phyloP scores from a whole-genome alignment of 2,329 filamentous ascomycete genomes.

The Drechslerella dactyloides region DNA sequence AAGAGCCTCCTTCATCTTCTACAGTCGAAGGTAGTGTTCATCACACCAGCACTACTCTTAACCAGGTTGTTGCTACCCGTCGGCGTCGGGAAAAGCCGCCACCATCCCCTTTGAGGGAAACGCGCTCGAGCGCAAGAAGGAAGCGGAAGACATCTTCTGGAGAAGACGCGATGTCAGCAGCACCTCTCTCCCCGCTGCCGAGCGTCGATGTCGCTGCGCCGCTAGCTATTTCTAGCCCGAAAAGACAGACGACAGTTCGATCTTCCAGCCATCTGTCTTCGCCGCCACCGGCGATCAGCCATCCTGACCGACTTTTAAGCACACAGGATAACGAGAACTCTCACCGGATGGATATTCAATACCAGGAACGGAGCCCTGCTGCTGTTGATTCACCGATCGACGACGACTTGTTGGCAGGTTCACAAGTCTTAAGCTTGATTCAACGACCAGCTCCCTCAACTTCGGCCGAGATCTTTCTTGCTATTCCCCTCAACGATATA shows the following conservation, averaged over 20 bases:
- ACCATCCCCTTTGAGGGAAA: slow-evolving; percentile 18
- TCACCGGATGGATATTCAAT: not conserved
- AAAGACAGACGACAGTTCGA: slow-evolving; percentile 9
- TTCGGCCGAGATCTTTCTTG: slow-evolving; percentile 28
- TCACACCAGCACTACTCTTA: slow-evolving; percentile 1
- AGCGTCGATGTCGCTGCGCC: slow-evolving; percentile 20
- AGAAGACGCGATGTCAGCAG: slow-evolving; percentile 32
- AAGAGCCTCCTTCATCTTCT: not conserved
- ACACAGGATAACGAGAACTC: not conserved
- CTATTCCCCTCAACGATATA: slow-evolving; percentile 31
- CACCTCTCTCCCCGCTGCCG: slow-evolving; percentile 25
- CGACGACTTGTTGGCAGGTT: slow-evolving; percentile 35
- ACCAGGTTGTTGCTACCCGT: slow-evolving; percentile 10
- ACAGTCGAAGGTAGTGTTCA: slow-evolving; percentile 3
- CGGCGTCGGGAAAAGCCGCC: slow-evolving; percentile 1
- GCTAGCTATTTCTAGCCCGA: slow-evolving; percentile 16
- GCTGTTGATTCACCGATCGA: slow-evolving; percentile 21
- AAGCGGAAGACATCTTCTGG: slow-evolving; percentile 11
- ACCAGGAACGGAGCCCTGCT: slow-evolving; percentile 1
- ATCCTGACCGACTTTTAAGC: not conserved
- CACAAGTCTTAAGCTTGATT: slow-evolving; percentile 27
- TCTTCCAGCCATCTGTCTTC: slow-evolving; percentile 19
- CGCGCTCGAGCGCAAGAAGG: slow-evolving; percentile 15
- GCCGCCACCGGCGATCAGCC: not conserved
- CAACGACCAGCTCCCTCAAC: slow-evolving; percentile 15